Evolutionary conservation across 1,284 basidiomycete species (phyloP), one percentile per base, ranked within the genome.

Genomic region (Schizopora paradoxa): DNA sequence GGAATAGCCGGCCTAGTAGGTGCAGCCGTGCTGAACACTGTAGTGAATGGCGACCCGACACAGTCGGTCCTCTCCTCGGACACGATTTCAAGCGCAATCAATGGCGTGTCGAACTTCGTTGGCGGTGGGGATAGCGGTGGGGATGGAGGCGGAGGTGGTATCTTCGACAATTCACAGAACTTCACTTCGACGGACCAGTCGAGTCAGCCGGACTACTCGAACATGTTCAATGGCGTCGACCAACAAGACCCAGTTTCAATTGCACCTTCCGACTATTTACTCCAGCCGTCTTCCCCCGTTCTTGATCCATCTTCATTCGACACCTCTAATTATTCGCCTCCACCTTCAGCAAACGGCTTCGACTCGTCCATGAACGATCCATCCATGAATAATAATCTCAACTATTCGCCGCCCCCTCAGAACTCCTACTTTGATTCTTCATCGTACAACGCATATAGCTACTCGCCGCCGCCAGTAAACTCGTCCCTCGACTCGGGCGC

Each of bases 261-360:
- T n/a, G n/a, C n/a, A n/a, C n/a, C n/a, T n/a, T n/a, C n/a, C n/a
- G n/a, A n/a, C n/a, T n/a, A n/a, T n/a, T n/a, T n/a, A n/a, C n/a
- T n/a, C n/a, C n/a, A n/a, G n/a, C n/a, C n/a, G n/a, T 35, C 33
- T 8, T 35, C 18, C 33, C 18, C 18, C 33, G 33, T 16, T 16
- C 22, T 35, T n/a, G 33, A 35, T 22, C 33, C 33, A 19, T 35
- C 33, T 16, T 10, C 33, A 35, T 35, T 35, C 14, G 33, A 35
- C 22, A 35, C 33, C 18, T 19, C 18, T 10, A 35, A 35, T n/a
- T n/a, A n/a, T n/a, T n/a, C n/a, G n/a, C n/a, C n/a, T n/a, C n/a
- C n/a, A n/a, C n/a, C n/a, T n/a, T n/a, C n/a, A n/a, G n/a, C n/a
- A n/a, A n/a, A n/a, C n/a, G n/a, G n/a, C n/a, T n/a, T n/a, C n/a